These are phyloP conservation scores for Kwoniella bestiolae DNA, from an alignment of 768 basidiomycete genomes.

Conservation along the genomic window DNA sequence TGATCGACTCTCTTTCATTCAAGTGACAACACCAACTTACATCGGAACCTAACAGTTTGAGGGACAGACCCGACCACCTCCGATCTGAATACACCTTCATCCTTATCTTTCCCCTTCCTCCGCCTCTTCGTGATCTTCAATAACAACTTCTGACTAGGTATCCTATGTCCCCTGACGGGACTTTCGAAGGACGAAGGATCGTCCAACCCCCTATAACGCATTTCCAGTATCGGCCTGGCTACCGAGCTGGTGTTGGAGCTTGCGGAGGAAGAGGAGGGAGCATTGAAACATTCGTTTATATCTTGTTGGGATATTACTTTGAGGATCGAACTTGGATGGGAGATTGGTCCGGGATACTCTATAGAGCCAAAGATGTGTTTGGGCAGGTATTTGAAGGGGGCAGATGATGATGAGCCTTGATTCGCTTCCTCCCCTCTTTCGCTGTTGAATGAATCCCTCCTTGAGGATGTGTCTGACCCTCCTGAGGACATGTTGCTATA, in stretches of 20 bases:
- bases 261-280: slow-evolving; percentile 7
- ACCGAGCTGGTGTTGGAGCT: slow-evolving; percentile 42
- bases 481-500: neutral
- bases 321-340: slow-evolving; percentile 67
- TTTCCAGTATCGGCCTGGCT: slow-evolving; percentile 65
- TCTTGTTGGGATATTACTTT: slow-evolving; percentile 67
- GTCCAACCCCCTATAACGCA: slow-evolving; percentile 73
- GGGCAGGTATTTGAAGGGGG: slow-evolving; percentile 45
- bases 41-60: slow-evolving; percentile 86
- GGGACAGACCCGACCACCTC: slow-evolving; percentile 70
- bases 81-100: slow-evolving; percentile 39
- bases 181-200: slow-evolving; percentile 69
- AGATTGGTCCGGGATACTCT: slow-evolving; percentile 89
- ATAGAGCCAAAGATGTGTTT: slow-evolving; percentile 71
- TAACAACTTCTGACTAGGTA: slow-evolving; percentile 77
- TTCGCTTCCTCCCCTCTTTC: neutral
- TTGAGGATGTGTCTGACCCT: neutral
- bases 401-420: slow-evolving; percentile 17
- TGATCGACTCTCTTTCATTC: neutral
- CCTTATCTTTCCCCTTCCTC: slow-evolving; percentile 52
- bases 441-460: neutral
- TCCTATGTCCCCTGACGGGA: slow-evolving; percentile 79
- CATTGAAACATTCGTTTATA: slow-evolving; percentile 73
- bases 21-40: slow-evolving; percentile 62
- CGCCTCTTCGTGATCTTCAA: slow-evolving; percentile 79